A percentile compares a stretch with the other conserved stretches of the same genome.
Conservation (phyloP, 2,329 filamentous ascomycete genomes). For the Diaporthe ampelina region DNA sequence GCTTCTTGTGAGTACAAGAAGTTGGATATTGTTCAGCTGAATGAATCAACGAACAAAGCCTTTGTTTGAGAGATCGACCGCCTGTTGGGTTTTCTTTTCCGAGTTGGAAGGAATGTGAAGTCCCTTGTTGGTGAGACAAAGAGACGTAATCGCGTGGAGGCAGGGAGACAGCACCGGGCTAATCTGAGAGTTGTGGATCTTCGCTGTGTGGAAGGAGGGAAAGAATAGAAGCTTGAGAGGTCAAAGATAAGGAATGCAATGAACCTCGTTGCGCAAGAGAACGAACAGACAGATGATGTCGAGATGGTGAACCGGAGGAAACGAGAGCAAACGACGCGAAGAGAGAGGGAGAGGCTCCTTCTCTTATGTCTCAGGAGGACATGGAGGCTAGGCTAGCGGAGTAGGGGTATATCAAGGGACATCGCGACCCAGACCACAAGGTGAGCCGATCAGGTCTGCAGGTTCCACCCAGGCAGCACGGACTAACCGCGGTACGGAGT, state of each 20-base stretch:
- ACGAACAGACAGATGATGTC: constrained; percentile 26
- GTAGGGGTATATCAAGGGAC: constrained; percentile 29
- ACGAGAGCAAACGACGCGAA: too few species aligned
- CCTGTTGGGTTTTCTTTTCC: constrained; percentile 4
- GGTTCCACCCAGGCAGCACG: constrained; percentile 28
- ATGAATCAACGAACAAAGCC: constrained; percentile 8
- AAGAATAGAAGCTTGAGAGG: constrained; percentile 23
- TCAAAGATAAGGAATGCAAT: constrained; percentile 33
- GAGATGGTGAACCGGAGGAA: constrained; percentile 18
- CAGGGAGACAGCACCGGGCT: constrained; percentile 19
- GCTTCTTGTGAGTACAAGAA: background rate
- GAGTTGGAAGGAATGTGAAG: constrained; percentile 19
- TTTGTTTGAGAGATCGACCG: constrained; percentile 9
- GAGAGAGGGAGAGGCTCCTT: constrained; percentile 27
- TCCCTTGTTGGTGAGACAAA: constrained; percentile 27
- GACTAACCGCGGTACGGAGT: constrained; percentile 6
- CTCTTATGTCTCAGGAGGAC: constrained; percentile 30
- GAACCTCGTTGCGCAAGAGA: constrained; percentile 31
- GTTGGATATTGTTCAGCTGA: background rate
- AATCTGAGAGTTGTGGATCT: constrained; percentile 16
- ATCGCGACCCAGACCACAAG: constrained; percentile 18
- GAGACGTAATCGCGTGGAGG: constrained; percentile 4
- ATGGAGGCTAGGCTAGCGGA: constrained; percentile 23
- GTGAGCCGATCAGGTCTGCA: constrained; percentile 23
- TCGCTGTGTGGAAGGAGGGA: constrained; percentile 27